Percentiles rank a stretch among this genome's conserved stretches.
phyloP scores from a whole-genome alignment of 1,139 yeast species.

The Eremothecium coryli region DNA sequence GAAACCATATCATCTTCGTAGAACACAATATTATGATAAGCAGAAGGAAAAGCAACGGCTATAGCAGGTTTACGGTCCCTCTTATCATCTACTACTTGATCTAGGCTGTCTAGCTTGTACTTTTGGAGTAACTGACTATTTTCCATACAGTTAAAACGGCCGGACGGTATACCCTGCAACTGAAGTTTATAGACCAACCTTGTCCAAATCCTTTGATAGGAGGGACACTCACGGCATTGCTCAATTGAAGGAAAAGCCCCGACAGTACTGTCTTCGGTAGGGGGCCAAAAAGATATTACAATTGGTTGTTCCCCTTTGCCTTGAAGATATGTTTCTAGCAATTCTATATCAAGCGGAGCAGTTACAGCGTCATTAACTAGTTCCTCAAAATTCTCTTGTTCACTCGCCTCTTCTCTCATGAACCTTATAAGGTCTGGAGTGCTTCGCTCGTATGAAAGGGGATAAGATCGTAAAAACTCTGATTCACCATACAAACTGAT shows the following conservation, averaged over 20 bases:
- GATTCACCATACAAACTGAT: constrained; percentile 54
- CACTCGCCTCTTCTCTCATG: constrained; percentile 44
- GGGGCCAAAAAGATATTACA: constrained; percentile 59
- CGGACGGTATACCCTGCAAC: too few species aligned
- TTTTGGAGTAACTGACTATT: constrained; percentile 43
- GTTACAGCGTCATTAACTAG: constrained; percentile 23
- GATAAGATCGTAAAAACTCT: constrained; percentile 37
- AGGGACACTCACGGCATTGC: constrained; percentile 44
- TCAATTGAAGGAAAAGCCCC: too few species aligned
- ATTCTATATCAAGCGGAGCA: constrained; percentile 31
- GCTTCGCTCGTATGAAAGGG: constrained; percentile 37
- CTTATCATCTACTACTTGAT: constrained; percentile 14
- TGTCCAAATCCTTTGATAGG: constrained; percentile 49
- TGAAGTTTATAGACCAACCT: too few species aligned
- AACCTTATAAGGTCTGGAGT: constrained; percentile 38
- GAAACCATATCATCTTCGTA: constrained; percentile 14
- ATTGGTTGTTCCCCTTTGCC: constrained; percentile 43
- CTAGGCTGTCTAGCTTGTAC: constrained; percentile 37
- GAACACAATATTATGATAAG: constrained; percentile 23
- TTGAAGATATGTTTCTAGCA: constrained; percentile 35
- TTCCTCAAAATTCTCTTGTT: constrained; percentile 34
- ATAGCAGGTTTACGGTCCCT: constrained; percentile 30
- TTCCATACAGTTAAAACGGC: constrained; percentile 48
- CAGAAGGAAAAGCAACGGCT: constrained; percentile 34
- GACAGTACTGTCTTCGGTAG: constrained; percentile 36